A percentile compares a stretch with the other conserved stretches of the same genome.
Conservation (phyloP, 2,329 filamentous ascomycete genomes). For the Thielaviopsis euricoi region DNA sequence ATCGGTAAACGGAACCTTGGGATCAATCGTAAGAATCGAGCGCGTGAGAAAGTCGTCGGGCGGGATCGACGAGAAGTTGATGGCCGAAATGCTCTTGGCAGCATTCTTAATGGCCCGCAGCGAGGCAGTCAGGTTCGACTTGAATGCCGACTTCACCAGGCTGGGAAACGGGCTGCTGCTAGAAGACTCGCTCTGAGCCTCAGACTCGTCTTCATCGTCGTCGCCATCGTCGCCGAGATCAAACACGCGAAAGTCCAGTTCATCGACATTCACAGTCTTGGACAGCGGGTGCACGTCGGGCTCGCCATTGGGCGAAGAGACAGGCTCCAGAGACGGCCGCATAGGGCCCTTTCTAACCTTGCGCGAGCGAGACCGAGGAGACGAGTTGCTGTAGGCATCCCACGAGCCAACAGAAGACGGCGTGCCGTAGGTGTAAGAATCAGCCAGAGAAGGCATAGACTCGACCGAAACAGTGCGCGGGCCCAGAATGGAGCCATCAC, state of each 20-base stretch:
- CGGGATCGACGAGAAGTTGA: constrained; percentile 47
- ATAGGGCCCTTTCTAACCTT: constrained; percentile 20
- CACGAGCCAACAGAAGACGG: constrained; percentile 31
- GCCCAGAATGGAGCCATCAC: constrained; percentile 34
- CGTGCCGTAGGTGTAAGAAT: constrained; percentile 34
- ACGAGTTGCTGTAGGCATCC: constrained; percentile 19
- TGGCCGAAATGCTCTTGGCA: constrained; percentile 43
- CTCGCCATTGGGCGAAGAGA: constrained; percentile 38
- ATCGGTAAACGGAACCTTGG: constrained; percentile 48
- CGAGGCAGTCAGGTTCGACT: constrained; percentile 53
- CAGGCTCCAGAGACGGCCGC: constrained; percentile 34
- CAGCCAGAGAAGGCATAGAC: constrained; percentile 42
- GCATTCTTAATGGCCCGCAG: constrained; percentile 47
- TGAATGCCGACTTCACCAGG: constrained; percentile 31
- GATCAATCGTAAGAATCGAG: constrained; percentile 51
- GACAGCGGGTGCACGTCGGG: constrained; percentile 36
- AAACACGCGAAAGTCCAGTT: constrained; percentile 22
- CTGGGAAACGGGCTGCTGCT: constrained; percentile 8
- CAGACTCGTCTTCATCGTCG: not conserved
- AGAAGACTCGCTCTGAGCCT: not conserved
- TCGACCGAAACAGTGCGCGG: constrained; percentile 38
- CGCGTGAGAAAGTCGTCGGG: constrained; percentile 51
- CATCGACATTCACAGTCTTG: constrained; percentile 29
- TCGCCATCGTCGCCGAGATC: constrained; percentile 12
- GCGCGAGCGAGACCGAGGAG: constrained; percentile 11